Percentiles rank a stretch among this genome's conserved stretches.
Evolutionary conservation across 169 alveolate genomes (phyloP).

Genomic region (Plasmodium falciparum): DNA sequence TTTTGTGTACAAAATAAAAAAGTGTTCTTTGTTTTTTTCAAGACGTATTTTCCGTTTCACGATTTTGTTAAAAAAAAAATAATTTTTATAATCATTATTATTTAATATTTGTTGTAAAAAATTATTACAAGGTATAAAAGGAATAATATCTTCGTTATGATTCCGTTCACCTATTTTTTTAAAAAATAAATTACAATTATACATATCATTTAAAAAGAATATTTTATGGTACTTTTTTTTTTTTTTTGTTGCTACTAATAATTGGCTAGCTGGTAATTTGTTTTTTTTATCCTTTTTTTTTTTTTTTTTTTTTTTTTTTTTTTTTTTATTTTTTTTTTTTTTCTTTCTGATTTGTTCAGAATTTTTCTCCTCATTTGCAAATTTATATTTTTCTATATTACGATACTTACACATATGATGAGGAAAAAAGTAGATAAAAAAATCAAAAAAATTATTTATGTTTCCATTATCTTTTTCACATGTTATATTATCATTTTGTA

Average conservation of each 20-base stretch:
- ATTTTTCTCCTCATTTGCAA: neutral
- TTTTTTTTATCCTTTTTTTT: neutral
- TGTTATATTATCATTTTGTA: neutral
- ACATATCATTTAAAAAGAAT: conserved; percentile 17
- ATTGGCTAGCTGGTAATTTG: neutral
- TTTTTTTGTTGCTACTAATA: neutral
- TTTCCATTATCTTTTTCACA: neutral
- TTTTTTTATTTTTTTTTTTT: conserved; percentile 3
- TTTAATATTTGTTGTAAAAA: conserved; percentile 10
- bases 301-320: neutral
- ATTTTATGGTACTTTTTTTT: neutral
- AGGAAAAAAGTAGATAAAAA: too few species aligned
- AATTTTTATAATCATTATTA: neutral
- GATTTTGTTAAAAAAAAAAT: conserved; percentile 21
- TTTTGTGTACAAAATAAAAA: conserved; percentile 57
- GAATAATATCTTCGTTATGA: neutral
- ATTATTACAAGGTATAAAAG: neutral
- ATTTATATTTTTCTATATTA: too few species aligned
- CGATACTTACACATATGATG: too few species aligned
- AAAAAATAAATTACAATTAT: conserved; percentile 40
- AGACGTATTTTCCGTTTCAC: conserved; percentile 24
- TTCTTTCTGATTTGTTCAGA: neutral
- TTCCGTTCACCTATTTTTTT: conserved; percentile 32
- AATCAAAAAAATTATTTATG: too few species aligned
- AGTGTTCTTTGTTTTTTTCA: conserved; percentile 34